Evolutionary conservation across 2,329 filamentous ascomycete genomes (phyloP), one percentile per base, ranked within the genome.

Genomic region (Epichloe glyceriae): DNA sequence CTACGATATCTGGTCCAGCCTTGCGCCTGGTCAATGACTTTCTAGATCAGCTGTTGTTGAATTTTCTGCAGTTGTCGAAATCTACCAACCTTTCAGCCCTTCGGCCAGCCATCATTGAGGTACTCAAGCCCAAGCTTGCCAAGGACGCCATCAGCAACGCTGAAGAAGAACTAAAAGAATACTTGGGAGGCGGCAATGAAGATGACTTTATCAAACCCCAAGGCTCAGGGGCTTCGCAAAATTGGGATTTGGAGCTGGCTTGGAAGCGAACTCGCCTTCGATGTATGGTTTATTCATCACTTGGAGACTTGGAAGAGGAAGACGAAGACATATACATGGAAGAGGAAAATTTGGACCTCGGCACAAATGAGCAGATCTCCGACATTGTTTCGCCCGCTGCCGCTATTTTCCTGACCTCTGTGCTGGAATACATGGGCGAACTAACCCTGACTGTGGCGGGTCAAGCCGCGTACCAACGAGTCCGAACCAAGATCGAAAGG

Each of bases 211-310:
- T 72, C 5, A 73, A 76, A 14, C 71, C 79, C n/a, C 69, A 78
- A 43, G 73, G 75, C 22, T 68, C 70, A 43, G 70, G 73, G 34
- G 48, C 56, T 14, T 67, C 70, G 11, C 74, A 74, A 2, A 80
- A 85, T 57, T 97, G 91, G 80, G 89, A 97, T 64, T 72, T 95
- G n/a, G 87, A 96, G 63, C 75, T 90, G 51, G 84, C 90, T 17
- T 98, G 93, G 90, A 96, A 94, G 71, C 80, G 93, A 57, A 93
- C 90, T 0, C 82, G 93, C 50, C 71, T 98, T 60, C 82, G 93
- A 54, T 95, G 93, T 66, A 98, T 98, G 93, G 91, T 98, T 20
- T 97, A 97, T 65, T 97, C 90, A 8, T 90, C 93, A 8, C 73
- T 98, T 6, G 93, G 93, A 43, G 91, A 98, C 62, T 83, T 98